These are phyloP conservation scores for Solanum stenotomum DNA, from an alignment of 257 asterid genomes.

Conservation along the genomic window DNA sequence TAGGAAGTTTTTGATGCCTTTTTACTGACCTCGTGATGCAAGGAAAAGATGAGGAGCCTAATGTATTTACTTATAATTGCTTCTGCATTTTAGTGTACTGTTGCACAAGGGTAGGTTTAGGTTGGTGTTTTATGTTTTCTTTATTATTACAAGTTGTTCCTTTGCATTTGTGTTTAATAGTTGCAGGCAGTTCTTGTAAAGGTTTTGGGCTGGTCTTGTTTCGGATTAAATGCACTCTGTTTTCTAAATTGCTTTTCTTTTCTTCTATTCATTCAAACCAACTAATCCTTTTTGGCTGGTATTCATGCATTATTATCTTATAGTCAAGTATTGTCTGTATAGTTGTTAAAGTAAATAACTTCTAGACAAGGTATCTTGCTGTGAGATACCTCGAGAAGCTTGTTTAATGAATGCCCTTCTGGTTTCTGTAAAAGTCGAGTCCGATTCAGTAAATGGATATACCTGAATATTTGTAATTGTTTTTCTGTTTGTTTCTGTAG, in stretches of 20 bases:
- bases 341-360: neutral
- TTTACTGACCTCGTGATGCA: neutral
- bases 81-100: neutral
- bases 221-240: neutral
- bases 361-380: neutral
- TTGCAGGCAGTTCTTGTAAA: neutral
- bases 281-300: neutral
- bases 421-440: neutral
- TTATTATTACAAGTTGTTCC: neutral
- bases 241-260: neutral
- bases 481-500: neutral
- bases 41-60: neutral
- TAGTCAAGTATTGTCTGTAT: neutral
- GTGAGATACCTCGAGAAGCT: neutral
- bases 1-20: neutral
- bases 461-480: neutral
- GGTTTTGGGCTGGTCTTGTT: neutral
- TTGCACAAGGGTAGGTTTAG: neutral
- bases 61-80: neutral
- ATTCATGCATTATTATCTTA: neutral
- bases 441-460: neutral
- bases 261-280: neutral
- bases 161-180: neutral
- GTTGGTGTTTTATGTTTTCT: neutral
- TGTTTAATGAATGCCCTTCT: neutral